Conservation (phyloP, 1,284 basidiomycete genomes). For the Apiotrichum gracile region DNA sequence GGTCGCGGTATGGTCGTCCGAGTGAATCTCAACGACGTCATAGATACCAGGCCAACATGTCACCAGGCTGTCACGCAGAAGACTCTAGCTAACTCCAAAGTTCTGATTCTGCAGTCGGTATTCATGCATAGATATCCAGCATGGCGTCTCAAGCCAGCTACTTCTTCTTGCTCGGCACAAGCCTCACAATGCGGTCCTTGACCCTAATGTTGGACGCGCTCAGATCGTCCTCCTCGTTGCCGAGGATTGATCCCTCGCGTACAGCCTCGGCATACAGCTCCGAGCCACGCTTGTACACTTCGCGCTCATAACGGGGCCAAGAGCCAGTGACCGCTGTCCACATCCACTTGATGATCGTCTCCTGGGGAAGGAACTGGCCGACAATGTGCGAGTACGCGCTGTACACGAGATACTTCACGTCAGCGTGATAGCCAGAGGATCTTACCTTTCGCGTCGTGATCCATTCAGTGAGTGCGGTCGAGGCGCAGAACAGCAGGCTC, state of each 20-base stretch:
- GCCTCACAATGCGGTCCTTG: not conserved
- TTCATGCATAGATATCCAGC: no score
- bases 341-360: slow-evolving; percentile 49
- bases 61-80: no score
- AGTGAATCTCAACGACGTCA: no score
- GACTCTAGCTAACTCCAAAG: no score
- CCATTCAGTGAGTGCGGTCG: slow-evolving; percentile 71
- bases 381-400: slow-evolving; percentile 67
- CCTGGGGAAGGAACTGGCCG: slow-evolving; percentile 67
- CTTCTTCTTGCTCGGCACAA: not conserved
- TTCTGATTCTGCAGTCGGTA: no score
- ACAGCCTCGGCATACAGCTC: not conserved
- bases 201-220: not conserved
- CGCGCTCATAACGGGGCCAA: not conserved
- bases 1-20: no score
- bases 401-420: slow-evolving; percentile 64
- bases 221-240: not conserved
- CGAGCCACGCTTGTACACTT: slow-evolving; percentile 4
- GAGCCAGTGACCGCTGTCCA: slow-evolving; percentile 27
- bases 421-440: not conserved
- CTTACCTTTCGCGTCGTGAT: slow-evolving; percentile 62
- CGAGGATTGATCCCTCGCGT: not conserved
- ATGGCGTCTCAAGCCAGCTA: no score
- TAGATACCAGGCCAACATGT: no score
- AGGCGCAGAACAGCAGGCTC: slow-evolving; percentile 62